phyloP scores from a whole-genome alignment of 2,329 filamentous ascomycete genomes.

The Graphium sp. region DNA sequence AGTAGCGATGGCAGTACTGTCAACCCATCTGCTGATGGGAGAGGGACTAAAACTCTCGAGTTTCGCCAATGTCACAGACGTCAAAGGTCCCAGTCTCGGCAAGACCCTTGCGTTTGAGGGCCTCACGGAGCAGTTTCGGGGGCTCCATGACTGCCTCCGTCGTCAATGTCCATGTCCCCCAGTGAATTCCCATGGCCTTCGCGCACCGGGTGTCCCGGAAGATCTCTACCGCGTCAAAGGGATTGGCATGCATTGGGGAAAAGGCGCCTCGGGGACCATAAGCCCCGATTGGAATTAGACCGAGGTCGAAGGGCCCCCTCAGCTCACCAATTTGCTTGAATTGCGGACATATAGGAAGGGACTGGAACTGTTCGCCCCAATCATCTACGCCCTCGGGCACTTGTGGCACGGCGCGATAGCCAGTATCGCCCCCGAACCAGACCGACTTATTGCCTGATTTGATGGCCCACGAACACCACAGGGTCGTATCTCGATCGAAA shows the following conservation, averaged over 20 bases:
- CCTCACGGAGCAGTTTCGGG: conserved; percentile 53
- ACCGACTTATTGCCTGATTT: conserved; percentile 59
- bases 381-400: conserved; percentile 48
- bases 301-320: conserved; percentile 77
- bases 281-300: conserved; percentile 84
- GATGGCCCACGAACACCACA: conserved; percentile 83
- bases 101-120: conserved; percentile 49
- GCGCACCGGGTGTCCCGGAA: conserved; percentile 70
- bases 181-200: conserved; percentile 73
- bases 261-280: conserved; percentile 61
- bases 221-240: conserved; percentile 77
- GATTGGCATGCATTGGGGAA: conserved; percentile 72
- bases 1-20: no score
- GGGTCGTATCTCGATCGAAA: conserved; percentile 56
- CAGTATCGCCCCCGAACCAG: conserved; percentile 83
- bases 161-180: conserved; percentile 81
- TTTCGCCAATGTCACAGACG: conserved; percentile 72
- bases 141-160: conserved; percentile 76
- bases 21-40: neutral
- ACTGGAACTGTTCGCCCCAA: conserved; percentile 48
- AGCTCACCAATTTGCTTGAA: conserved; percentile 70
- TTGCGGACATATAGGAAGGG: conserved; percentile 61
- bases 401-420: conserved; percentile 63
- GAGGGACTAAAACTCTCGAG: conserved; percentile 44
- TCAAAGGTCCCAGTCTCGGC: conserved; percentile 63